Evolutionary conservation across 805 yeast species (phyloP), one percentile per base, ranked within the genome.

Genomic region (Candida pseudofarinosa): DNA sequence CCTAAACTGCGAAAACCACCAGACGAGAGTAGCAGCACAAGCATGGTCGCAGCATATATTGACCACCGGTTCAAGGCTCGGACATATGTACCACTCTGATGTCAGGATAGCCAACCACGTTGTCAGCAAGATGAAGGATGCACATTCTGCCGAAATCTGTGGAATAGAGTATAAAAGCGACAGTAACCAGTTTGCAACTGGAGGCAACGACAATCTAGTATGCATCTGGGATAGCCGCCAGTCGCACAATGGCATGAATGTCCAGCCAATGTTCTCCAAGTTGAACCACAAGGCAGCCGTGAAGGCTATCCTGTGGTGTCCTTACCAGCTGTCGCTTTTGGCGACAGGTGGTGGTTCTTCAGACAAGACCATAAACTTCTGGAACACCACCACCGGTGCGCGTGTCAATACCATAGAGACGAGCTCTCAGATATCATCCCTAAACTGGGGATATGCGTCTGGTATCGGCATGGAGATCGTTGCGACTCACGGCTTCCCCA

Each of bases 311-410:
- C 81, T 91, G 6, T 91, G 97, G 97, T 85, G 95, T 58, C 98
- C 98, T 1, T 84, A 84, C 60, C 91, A 88, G 53, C 69, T 68
- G 23, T 83, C 85, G 46, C 64, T 90, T 41, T 71, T 91, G 40
- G 97, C 97, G n/a, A 85, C 97, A 3, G 99, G 98, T 4, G 99
- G 99, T 40, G 99, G 99, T 13, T 84, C 95, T 10, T 77, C 86
- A 26, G 97, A 93, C 64, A 84, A 81, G 58, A 78, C 83, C 37
- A 86, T 91, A 45, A 91, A 91, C 64, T 88, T 93, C 65, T 93
- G 98, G 98, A 93, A 93, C 63, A 80, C 97, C 3, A 79, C 87
- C 15, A 87, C 95, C 0, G 99, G 98, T 1, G 80, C 90, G 1
- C 71, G 95, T 47, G 80, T 87, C 30, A 88, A 89, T 51, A 77